Evolutionary conservation across 2,329 filamentous ascomycete species (phyloP), one percentile per base, ranked within the genome.

Genomic region (Aschersonia sp.): DNA sequence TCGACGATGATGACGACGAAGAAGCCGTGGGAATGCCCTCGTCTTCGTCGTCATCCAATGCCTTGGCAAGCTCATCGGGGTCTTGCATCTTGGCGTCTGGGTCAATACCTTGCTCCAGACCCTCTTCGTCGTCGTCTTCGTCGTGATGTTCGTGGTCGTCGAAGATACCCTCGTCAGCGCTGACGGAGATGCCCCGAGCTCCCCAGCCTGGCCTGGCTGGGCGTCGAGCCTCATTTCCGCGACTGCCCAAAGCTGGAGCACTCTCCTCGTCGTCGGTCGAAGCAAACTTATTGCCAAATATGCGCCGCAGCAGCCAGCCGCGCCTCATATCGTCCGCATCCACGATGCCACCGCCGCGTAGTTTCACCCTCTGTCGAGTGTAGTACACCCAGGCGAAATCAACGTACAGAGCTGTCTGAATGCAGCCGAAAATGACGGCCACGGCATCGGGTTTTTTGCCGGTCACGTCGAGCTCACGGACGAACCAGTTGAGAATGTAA

Each of bases 341-440:
- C 11, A 97, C 87, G 14, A 95, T 74, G 6, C 87, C 87, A 43
- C 90, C 90, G 54, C 63, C 82, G 51, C 90, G 78, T 12, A 97
- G 80, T 80, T 95, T 95, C 59, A 97, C 88, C 49, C 89, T 79
- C 69, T 95, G 90, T 53, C 90, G 78, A 9, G 84, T 85, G 69
- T 86, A 95, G 71, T 97, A 97, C 1, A 97, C 88, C 88, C 89
- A 95, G 37, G 87, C 88, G 61, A 97, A 97, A 66, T 97, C 90
- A 55, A 89, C 62, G 64, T 95, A 95, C 42, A 95, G 77, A 1
- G 84, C 81, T 0, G 88, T 95, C 68, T 97, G 90, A 30, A 97
- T 71, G 50, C 94, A 69, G 48, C 90, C 90, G 58, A 94, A 95
- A 51, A 94, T 77, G 60, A 92, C 78, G 6, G 85, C 82, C 8